Base-by-base conservation (phyloP, 2,329 filamentous ascomycete species). In the Scedosporium aurantiacum region DNA sequence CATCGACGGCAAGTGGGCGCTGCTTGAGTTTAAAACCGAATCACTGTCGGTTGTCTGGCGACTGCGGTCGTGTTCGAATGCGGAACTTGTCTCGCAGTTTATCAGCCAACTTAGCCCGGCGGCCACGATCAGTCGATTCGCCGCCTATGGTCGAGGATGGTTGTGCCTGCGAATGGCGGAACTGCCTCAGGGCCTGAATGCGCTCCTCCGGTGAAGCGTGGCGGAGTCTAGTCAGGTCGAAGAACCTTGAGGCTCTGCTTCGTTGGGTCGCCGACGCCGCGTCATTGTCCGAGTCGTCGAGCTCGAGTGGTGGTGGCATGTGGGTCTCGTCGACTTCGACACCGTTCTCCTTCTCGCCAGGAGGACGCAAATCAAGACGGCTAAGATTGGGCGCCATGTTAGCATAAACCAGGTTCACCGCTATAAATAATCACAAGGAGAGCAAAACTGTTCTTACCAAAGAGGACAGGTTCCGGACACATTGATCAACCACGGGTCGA, bases 401-500 rank as follows among this genome's bases (percentile, higher is more conserved):
- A 61, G 60, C 55, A 14, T 50, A n/a, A 18, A 23, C 3, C n/a
- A 18, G 32, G 32, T 37, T 37, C 32, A 37, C 32, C 10, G 32
- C 16, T 28, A 55, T 28, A 45, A 45, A 56, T 32, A n/a, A 60
- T 21, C 50, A 54, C 47, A 37, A n/a, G 5, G 3, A 21, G 32
- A 32, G 41, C 5, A 10, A 58, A 18, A 37, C 25, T 18, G 45
- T 32, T 75, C 82, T 76, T 76, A 88, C 85, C 85, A 88, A 63
- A 88, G 70, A 18, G 85, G 85, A 70, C 85, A 88, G 32, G 85
- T 88, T 63, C 86, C 85, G 10, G 85, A 87, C 10, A 89, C 81
- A 62, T 88, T 86, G 63, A 88, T 75, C 52, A 89, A 74, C 86
- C 86, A 89, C 3, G 85, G 86, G 66, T 89, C 86, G 62, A 89